Percentiles rank a stretch among this genome's conserved stretches.
Evolutionary conservation across 2,329 filamentous ascomycete genomes (phyloP).

Genomic region (Pezicula rhizophila): DNA sequence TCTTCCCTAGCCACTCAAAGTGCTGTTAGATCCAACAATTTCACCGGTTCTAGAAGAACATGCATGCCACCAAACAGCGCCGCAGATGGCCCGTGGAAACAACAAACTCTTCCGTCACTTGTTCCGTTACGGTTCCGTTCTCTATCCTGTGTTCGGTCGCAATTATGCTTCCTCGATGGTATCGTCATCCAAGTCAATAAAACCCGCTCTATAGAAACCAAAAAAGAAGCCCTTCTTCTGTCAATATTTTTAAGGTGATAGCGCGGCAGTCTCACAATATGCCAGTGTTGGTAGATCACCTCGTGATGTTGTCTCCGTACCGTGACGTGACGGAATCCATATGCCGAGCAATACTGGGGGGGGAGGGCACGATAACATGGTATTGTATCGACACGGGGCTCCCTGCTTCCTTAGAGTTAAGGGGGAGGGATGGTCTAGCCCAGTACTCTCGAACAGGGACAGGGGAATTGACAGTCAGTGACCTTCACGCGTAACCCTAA

Average conservation of each 20-base stretch:
- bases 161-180: neutral
- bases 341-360: neutral
- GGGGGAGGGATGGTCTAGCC: no score
- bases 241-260: neutral
- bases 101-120: neutral
- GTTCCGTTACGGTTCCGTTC: no score
- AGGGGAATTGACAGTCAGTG: neutral
- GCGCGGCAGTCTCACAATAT: neutral
- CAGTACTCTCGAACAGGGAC: neutral
- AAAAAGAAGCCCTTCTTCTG: neutral
- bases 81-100: constrained; percentile 12
- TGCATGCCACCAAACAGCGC: constrained; percentile 17
- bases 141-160: neutral
- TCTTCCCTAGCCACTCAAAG: neutral
- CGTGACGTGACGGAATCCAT: neutral
- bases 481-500: neutral
- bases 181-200: constrained; percentile 6
- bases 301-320: neutral
- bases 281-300: neutral
- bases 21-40: constrained; percentile 9
- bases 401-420: no score
- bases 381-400: neutral
- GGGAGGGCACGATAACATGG: neutral
- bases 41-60: constrained; percentile 11
- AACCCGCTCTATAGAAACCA: neutral